Conservation (phyloP, 164 flowering plant species). For the Magnolia changhungtana region DNA sequence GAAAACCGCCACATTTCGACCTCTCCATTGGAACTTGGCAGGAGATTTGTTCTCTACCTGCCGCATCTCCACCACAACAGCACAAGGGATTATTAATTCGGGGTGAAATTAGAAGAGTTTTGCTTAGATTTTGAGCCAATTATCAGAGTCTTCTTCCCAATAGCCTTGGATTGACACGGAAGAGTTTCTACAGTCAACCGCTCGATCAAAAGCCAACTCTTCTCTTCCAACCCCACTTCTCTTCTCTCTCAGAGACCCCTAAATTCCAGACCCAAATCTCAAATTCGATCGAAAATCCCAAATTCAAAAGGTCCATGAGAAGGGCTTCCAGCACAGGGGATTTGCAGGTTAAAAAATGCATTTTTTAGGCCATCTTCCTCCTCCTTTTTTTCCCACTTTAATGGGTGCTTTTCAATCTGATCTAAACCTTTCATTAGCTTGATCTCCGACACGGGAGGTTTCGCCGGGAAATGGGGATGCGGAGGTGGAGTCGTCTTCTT, state of each 20-base stretch:
- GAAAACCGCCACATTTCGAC: too few relatives aligned
- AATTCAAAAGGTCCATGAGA: constrained; percentile 46
- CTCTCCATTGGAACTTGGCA: too few relatives aligned
- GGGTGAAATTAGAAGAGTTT: constrained; percentile 41
- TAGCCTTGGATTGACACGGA: constrained; percentile 38
- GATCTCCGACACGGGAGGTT: too few relatives aligned
- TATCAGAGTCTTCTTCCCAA: constrained; percentile 9
- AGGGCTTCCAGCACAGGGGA: constrained; percentile 83
- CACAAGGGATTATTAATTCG: constrained; percentile 21
- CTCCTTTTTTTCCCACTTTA: too few relatives aligned
- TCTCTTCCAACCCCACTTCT: constrained; percentile 37
- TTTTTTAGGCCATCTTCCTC: too few relatives aligned
- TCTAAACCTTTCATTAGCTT: too few relatives aligned
- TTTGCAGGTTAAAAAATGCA: constrained; percentile 65
- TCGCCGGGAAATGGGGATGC: too few relatives aligned
- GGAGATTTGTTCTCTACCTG: too few relatives aligned
- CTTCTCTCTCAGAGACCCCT: constrained; percentile 30
- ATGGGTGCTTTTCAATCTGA: too few relatives aligned
- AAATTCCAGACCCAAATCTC: constrained; percentile 28
- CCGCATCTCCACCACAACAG: constrained; percentile 8
- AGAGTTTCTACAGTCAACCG: constrained; percentile 58
- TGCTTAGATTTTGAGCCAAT: constrained; percentile 21
- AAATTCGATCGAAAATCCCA: constrained; percentile 36
- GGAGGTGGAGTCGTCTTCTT: too few relatives aligned
- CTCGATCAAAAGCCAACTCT: constrained; percentile 35